These are phyloP conservation scores for Spongospora subterranea DNA, from an alignment of 208 protist genomes.

Conservation along the genomic window DNA sequence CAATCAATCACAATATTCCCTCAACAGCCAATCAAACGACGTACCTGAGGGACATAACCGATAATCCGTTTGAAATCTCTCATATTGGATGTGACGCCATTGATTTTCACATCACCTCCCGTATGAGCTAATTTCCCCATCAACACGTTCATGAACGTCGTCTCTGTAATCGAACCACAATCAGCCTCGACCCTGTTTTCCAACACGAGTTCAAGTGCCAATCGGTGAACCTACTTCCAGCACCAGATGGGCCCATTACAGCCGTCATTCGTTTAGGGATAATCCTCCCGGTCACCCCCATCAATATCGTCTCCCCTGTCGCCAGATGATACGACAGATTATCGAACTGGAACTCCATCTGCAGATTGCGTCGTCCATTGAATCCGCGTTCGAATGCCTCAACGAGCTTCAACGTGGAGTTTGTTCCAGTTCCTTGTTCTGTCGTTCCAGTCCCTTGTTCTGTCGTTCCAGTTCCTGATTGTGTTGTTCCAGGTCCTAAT, in stretches of 20 bases:
- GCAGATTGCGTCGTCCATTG: not conserved
- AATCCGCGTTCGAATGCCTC: not conserved
- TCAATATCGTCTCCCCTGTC: not conserved
- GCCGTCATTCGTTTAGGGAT: not conserved
- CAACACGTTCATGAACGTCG: slow-evolving; percentile 12
- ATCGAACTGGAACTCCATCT: not conserved
- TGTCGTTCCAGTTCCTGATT: not conserved
- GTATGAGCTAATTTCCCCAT: not conserved
- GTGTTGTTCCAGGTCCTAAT: too few relatives aligned
- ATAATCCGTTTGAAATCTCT: not conserved
- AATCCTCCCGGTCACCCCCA: not conserved
- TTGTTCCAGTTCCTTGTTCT: not conserved
- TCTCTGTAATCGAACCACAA: too few relatives aligned
- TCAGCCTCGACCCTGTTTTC: not conserved
- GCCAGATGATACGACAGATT: not conserved
- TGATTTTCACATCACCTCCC: not conserved
- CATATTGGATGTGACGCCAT: not conserved
- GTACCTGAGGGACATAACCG: not conserved
- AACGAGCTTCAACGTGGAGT: not conserved
- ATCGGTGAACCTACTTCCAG: not conserved
- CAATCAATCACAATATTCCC: not conserved
- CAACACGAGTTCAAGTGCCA: not conserved
- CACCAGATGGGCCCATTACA: not conserved
- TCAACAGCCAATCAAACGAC: not conserved
- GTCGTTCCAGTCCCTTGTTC: not conserved